Evolutionary conservation across 2,329 filamentous ascomycete genomes (phyloP), one percentile per base, ranked within the genome.

Genomic region (Alternaria angustiovoidea): DNA sequence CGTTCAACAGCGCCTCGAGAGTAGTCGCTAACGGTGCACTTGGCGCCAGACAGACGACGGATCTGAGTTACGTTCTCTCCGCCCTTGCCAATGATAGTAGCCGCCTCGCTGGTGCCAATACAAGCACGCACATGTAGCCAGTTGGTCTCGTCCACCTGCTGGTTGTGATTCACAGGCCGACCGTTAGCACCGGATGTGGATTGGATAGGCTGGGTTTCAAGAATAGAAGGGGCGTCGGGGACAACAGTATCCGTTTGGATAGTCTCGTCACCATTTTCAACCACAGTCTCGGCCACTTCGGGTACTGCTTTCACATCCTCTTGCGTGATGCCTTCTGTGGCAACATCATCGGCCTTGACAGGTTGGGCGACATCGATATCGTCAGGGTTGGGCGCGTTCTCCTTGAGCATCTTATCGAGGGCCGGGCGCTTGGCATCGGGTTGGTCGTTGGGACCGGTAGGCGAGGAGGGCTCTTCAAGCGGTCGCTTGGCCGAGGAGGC

Each of bases 1-100:
- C 95, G 92, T 84, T 99, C 95, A 34, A 98, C 94, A 56, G 95
- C 95, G 68, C 95, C 95, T 76, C 96, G 93, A 71, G 96, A 92
- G 76, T 98, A 99, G 81, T 99, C 95, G 82, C 94, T 97, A 71
- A 99, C 95, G 48, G 95, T 99, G 84, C 95, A 99, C 83, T 98
- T 98, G 68, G 95, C 95, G 72, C 93, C 94, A 53, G 95, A 97
- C 82, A 97, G 86, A 78, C 92, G 93, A 69, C 95, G 89, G 76
- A 99, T 98, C 82, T 96, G 93, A 69, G 94, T 96, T 48, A 99
- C 95, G 76, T 99, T 99, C 84, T 99, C 95, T 77, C 95, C 95
- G 65, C 94, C 94, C 83, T 99, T 99, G 76, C 95, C 95, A 80
- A 99, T 99, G 68, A 97, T 93, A 49, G 95, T 99, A 39, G 95